phyloP scores from a whole-genome alignment of 192 early-diverging fungal genomes.

The Coemansia sp. region DNA sequence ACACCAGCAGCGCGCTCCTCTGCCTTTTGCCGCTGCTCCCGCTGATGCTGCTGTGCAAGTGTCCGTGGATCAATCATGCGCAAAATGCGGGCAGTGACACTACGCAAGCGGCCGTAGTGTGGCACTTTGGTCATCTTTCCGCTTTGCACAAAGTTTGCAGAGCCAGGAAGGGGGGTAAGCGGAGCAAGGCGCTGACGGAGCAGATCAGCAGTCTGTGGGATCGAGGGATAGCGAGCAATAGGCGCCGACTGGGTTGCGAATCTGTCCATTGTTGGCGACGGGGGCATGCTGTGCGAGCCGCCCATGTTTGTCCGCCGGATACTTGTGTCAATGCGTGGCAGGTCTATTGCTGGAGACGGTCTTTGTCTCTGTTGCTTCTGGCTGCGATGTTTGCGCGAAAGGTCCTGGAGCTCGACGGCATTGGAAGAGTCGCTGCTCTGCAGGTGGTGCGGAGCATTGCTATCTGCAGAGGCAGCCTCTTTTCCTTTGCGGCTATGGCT shows the following conservation, averaged over 20 bases:
- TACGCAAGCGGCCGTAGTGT: slow-evolving; percentile 55
- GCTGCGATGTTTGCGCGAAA: neutral
- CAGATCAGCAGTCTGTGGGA: slow-evolving; percentile 11
- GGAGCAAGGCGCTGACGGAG: slow-evolving; percentile 4
- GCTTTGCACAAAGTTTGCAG: slow-evolving; percentile 27
- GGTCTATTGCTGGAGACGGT: slow-evolving; percentile 10
- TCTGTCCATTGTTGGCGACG: slow-evolving; percentile 25
- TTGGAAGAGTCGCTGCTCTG: neutral
- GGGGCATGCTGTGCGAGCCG: slow-evolving; percentile 41
- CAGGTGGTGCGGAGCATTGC: neutral
- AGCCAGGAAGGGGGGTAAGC: neutral
- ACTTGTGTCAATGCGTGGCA: slow-evolving; percentile 34
- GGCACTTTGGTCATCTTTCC: slow-evolving; percentile 52
- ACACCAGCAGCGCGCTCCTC: slow-evolving; percentile 21
- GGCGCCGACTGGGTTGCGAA: slow-evolving; percentile 5
- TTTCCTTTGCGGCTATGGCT: neutral
- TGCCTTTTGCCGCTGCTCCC: slow-evolving; percentile 18
- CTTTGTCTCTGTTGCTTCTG: neutral
- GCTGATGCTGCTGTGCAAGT: slow-evolving; percentile 23
- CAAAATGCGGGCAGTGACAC: slow-evolving; percentile 44
- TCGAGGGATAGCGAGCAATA: slow-evolving; percentile 20
- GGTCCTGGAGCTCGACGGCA: slow-evolving; percentile 8
- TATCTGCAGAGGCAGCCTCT: neutral
- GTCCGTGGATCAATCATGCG: slow-evolving; percentile 50
- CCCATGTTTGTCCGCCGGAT: slow-evolving; percentile 30